Evolutionary conservation across 768 basidiomycete genomes (phyloP), one percentile per base, ranked within the genome.

Genomic region (Vararia minispora): DNA sequence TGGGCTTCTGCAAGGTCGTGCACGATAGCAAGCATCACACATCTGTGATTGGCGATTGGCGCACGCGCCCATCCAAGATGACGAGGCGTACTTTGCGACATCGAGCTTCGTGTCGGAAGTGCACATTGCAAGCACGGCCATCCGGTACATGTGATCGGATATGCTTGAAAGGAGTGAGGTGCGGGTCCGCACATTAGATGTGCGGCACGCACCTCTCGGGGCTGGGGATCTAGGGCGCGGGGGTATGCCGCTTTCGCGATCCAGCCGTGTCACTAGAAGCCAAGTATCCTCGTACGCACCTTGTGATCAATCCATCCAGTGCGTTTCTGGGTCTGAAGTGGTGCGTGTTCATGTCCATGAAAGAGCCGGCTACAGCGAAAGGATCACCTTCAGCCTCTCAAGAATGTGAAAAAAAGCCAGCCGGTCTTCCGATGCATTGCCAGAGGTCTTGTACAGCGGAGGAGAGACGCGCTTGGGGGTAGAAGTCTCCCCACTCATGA

Each of bases 1-100:
- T 90, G 84, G 1, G 94, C 94, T 58, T 99, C 94, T 5, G 92
- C 92, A 11, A 99, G 72, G 59, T 99, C 94, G 52, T 99, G 94
- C 11, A 95, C 87, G 25, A 94, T 48, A 14, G 76, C 76, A 72
- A 97, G 80, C 85, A 91, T 80, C 11, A 86, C 79, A 42, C 83
- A 87, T 68, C 80, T 83, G 28, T 6, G 29, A 35, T 12, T n/a
- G 17, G n/a, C 28, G 25, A 30, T 13, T 26, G 9, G 7, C 22
- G 30, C 27, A 41, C 11, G 13, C n/a, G 13, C 3, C 7, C 16
- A 10, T 12, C 13, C 3, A 24, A 6, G 10, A 10, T 24, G 5
- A 9, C 10, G 17, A 16, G 6, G 38, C 24, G 36, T 43, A 87
- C 87, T 81, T 82, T 50, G 82, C 57, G 20, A 84, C 58, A 56